These are phyloP conservation scores for Xylaria sp. DNA, from an alignment of 2,329 filamentous ascomycete genomes.

Conservation along the genomic window DNA sequence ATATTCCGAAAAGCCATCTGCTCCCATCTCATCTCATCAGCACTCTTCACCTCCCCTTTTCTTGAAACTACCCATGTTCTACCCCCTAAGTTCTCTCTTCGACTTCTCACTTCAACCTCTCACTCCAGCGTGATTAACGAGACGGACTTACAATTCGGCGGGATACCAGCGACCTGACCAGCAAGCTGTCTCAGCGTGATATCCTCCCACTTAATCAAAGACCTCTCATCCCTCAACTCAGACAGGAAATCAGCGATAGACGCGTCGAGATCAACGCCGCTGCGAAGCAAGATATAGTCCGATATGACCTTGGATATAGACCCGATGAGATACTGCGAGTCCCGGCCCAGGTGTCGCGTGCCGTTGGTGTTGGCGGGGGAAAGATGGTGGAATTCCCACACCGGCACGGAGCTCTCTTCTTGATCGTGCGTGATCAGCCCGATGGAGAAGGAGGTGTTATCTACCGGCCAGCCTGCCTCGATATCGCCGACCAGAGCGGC, in stretches of 20 bases:
- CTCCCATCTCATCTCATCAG: neutral
- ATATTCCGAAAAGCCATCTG: conserved; percentile 27
- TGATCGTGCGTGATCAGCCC: conserved; percentile 12
- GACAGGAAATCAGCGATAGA: conserved; percentile 4
- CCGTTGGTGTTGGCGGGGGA: conserved; percentile 5
- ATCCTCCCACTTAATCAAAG: conserved; percentile 4
- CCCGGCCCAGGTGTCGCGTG: conserved; percentile 3
- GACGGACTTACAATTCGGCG: conserved; percentile 9
- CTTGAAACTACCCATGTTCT: too few relatives aligned
- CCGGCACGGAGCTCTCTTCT: conserved; percentile 4
- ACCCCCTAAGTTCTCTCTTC: too few relatives aligned
- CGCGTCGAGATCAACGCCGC: conserved; percentile 9
- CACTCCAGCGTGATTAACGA: neutral
- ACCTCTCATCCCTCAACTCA: neutral
- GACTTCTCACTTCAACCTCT: neutral
- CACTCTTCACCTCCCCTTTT: neutral
- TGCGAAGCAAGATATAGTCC: conserved; percentile 22
- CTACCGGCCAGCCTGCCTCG: neutral
- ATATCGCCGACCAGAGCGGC: conserved; percentile 13
- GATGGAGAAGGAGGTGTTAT: conserved; percentile 17
- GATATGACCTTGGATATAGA: conserved; percentile 18
- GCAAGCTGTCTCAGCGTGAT: conserved; percentile 17
- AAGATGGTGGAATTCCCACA: conserved; percentile 24
- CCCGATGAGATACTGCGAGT: conserved; percentile 21
- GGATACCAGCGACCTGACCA: conserved; percentile 18